Evolutionary conservation across 2,329 filamentous ascomycete genomes (phyloP).

Genomic region (Nakataea oryzae): DNA sequence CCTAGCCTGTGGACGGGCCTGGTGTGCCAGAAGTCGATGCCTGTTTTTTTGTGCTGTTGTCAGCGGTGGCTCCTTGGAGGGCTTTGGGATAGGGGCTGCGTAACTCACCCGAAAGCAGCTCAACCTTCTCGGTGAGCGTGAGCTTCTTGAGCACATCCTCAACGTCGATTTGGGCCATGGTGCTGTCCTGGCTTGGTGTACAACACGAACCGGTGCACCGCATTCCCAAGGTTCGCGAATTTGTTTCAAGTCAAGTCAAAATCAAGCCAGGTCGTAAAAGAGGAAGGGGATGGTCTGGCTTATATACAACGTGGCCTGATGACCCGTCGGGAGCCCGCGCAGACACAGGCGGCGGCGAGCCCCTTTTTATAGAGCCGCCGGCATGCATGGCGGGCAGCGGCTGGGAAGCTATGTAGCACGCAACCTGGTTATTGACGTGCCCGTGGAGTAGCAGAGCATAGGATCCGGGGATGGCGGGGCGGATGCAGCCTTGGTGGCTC

Average conservation of each 20-base stretch:
- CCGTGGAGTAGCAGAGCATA: background rate
- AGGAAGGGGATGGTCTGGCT: background rate
- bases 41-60: constrained; percentile 19
- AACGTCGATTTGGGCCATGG: constrained; percentile 42
- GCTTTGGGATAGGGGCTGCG: background rate
- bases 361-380: background rate
- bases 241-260: background rate
- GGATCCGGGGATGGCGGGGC: background rate
- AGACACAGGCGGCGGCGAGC: background rate
- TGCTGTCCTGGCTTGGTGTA: background rate
- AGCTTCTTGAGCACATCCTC: constrained; percentile 44
- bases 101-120: constrained; percentile 36
- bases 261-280: background rate
- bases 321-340: background rate
- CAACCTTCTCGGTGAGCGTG: constrained; percentile 39
- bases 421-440: background rate
- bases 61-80: background rate
- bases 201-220: background rate
- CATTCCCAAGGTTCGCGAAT: background rate
- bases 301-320: background rate
- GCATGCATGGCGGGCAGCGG: background rate
- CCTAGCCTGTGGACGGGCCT: constrained; percentile 47
- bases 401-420: background rate
- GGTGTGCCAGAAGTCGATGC: constrained; percentile 62
- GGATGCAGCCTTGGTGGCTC: background rate